These are phyloP conservation scores for Lasiosphaeria miniovina DNA, from an alignment of 495 filamentous ascomycete species.

Conservation along the genomic window DNA sequence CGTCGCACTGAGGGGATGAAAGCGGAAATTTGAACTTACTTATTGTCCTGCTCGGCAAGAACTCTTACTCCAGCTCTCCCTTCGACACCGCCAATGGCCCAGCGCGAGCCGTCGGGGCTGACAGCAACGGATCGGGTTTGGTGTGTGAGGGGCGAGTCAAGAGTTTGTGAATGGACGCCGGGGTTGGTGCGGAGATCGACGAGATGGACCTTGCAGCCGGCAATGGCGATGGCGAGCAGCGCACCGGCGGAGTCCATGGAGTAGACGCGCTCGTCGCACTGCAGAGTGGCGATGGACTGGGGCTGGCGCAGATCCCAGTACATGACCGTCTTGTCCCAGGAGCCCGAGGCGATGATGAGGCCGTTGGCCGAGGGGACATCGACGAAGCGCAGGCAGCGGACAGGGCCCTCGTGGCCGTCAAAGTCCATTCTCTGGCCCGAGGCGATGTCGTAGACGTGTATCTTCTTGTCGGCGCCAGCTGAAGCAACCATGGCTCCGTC, in stretches of 20 bases:
- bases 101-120: slow-evolving; percentile 78
- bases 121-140: slow-evolving; percentile 84
- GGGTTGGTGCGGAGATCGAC: slow-evolving; percentile 72
- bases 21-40: slow-evolving; percentile 41
- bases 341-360: slow-evolving; percentile 74
- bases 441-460: slow-evolving; percentile 69
- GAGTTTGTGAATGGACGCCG: slow-evolving; percentile 72
- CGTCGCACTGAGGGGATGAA: neutral
- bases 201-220: slow-evolving; percentile 85
- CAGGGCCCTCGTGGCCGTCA: slow-evolving; percentile 63
- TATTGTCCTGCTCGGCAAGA: slow-evolving; percentile 79
- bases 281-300: slow-evolving; percentile 58
- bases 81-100: slow-evolving; percentile 84
- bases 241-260: slow-evolving; percentile 78
- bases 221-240: slow-evolving; percentile 77
- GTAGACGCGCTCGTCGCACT: slow-evolving; percentile 80
- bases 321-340: slow-evolving; percentile 87
- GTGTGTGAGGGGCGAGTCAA: slow-evolving; percentile 81
- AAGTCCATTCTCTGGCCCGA: slow-evolving; percentile 41
- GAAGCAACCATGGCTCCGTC: slow-evolving; percentile 65
- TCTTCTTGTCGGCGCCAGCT: slow-evolving; percentile 72
- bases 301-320: slow-evolving; percentile 81
- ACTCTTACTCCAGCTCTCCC: slow-evolving; percentile 88
- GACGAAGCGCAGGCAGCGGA: slow-evolving; percentile 72
- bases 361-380: slow-evolving; percentile 47